These are phyloP conservation scores for Hymenoscyphus scutula DNA, from an alignment of 2,329 filamentous ascomycete species.

Conservation along the genomic window DNA sequence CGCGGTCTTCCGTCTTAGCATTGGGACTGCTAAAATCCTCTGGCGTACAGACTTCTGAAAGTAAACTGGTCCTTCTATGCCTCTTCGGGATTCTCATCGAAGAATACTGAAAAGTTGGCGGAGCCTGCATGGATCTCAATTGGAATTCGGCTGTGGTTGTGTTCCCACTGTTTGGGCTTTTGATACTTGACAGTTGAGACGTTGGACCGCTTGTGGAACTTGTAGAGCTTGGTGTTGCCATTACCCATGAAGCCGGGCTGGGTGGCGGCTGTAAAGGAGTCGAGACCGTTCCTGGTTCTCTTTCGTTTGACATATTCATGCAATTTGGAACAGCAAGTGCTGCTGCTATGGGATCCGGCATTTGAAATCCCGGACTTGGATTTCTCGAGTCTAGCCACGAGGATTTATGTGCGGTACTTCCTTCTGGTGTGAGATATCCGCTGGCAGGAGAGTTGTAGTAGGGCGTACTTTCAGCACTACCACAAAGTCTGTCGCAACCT, in stretches of 20 bases:
- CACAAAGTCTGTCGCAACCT: neutral
- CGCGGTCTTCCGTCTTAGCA: neutral
- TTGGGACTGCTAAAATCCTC: constrained; percentile 19
- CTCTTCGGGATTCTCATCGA: constrained; percentile 14
- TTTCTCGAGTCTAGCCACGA: neutral
- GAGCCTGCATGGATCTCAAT: constrained; percentile 6
- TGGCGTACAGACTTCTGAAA: constrained; percentile 32
- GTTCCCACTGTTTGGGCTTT: neutral
- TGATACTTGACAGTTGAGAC: neutral
- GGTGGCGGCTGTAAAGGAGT: constrained; percentile 4
- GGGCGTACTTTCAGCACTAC: constrained; percentile 24
- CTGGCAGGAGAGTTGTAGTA: constrained; percentile 30
- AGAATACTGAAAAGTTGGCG: constrained; percentile 17
- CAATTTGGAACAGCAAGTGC: constrained; percentile 13
- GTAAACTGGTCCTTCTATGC: constrained; percentile 26
- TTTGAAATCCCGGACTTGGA: constrained; percentile 10
- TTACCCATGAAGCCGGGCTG: neutral
- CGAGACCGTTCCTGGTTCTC: neutral
- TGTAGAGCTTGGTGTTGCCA: constrained; percentile 2
- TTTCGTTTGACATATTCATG: neutral
- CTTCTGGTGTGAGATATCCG: constrained; percentile 16
- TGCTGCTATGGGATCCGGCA: constrained; percentile 15
- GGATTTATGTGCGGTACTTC: neutral
- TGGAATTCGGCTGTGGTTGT: neutral
- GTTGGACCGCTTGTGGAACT: neutral